Evolutionary conservation across 2,329 filamentous ascomycete species (phyloP).

Genomic region (Colletotrichum tropicale): DNA sequence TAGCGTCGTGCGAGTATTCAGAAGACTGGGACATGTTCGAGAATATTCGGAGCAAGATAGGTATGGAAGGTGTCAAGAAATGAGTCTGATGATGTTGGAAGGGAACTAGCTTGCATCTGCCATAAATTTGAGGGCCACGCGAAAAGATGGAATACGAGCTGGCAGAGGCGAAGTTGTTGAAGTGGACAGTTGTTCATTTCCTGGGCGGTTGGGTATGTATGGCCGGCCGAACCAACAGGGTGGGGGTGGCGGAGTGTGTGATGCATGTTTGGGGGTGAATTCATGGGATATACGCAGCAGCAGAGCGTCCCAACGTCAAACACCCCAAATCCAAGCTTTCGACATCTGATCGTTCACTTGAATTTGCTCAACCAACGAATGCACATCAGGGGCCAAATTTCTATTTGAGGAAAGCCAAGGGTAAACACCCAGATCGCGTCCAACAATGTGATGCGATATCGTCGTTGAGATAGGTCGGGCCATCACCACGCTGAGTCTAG

Average conservation of each 20-base stretch:
- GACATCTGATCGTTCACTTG: too few relatives aligned
- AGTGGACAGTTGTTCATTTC: not conserved
- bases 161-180: not conserved
- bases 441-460: not conserved
- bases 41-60: not conserved
- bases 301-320: not conserved
- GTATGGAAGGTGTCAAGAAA: not conserved
- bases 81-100: not conserved
- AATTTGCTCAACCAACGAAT: not conserved
- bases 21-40: not conserved
- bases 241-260: not conserved
- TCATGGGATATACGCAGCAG: not conserved
- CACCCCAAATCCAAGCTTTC: too few relatives aligned
- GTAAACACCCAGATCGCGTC: not conserved
- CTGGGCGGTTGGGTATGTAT: not conserved
- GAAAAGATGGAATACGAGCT: not conserved
- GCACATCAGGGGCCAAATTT: not conserved
- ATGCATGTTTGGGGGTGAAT: not conserved
- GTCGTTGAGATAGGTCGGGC: not conserved
- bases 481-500: too few relatives aligned
- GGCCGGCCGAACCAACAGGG: not conserved
- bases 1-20: not conserved
- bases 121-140: not conserved
- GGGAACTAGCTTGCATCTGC: not conserved
- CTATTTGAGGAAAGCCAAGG: not conserved